phyloP scores from a whole-genome alignment of 2,329 filamentous ascomycete species.

The Neurospora crassa region DNA sequence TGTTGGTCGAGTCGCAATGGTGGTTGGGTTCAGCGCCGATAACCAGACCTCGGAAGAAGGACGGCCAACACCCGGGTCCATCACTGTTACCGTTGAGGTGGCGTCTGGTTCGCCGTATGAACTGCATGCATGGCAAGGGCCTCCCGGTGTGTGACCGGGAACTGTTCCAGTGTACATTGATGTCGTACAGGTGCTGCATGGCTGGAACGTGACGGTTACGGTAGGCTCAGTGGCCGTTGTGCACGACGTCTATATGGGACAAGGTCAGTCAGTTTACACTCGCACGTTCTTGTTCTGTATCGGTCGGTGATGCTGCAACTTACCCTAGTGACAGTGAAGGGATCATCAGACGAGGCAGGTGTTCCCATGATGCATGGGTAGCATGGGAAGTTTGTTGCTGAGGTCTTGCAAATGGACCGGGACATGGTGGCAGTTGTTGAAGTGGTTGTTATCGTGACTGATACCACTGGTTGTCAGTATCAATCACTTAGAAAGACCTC shows the following conservation, averaged over 20 bases:
- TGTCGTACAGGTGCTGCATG: constrained; percentile 17
- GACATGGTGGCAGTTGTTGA: constrained; percentile 17
- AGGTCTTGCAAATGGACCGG: constrained; percentile 22
- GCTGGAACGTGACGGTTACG: constrained; percentile 17
- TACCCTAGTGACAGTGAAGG: constrained; percentile 20
- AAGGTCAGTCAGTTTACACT: background rate
- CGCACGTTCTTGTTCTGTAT: background rate
- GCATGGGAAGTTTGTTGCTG: constrained; percentile 18
- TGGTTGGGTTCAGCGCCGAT: background rate
- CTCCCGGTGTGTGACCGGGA: constrained; percentile 16
- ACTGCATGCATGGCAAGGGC: constrained; percentile 17
- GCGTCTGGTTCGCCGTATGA: constrained; percentile 6
- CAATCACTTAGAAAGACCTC: background rate
- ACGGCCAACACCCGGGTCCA: background rate
- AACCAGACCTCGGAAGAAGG: background rate
- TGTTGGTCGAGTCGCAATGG: background rate
- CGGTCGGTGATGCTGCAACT: constrained; percentile 1
- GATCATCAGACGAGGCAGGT: constrained; percentile 12
- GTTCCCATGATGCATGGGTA: constrained; percentile 21
- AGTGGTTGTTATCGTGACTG: constrained; percentile 16
- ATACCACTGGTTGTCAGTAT: background rate
- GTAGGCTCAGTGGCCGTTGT: constrained; percentile 10
- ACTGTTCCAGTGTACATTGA: constrained; percentile 18
- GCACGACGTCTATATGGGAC: constrained; percentile 15
- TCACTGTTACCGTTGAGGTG: background rate